These are phyloP conservation scores for Plasmopara viticola DNA, from an alignment of 352 stramenopile genomes.

Conservation along the genomic window DNA sequence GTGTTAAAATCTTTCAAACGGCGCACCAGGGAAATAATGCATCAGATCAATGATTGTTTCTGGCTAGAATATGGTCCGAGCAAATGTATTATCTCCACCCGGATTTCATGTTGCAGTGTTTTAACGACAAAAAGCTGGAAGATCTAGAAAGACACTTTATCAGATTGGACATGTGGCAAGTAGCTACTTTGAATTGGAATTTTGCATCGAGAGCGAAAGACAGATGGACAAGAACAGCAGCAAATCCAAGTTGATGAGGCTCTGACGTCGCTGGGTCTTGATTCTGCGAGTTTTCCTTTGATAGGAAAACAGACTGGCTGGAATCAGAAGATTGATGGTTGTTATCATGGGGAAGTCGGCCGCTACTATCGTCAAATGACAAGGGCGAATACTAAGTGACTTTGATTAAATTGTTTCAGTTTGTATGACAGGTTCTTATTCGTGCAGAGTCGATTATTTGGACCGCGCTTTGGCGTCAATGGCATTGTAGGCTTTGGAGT, in stretches of 20 bases:
- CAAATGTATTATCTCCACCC: slow-evolving; percentile 67
- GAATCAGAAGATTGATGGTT: slow-evolving; percentile 56
- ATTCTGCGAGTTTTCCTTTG: slow-evolving; percentile 39
- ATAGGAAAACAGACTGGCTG: slow-evolving; percentile 64
- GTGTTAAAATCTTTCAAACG: no score
- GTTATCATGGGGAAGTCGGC: slow-evolving; percentile 81
- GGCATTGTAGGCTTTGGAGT: slow-evolving; percentile 76
- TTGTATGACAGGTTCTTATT: slow-evolving; percentile 4
- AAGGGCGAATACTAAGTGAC: slow-evolving; percentile 21
- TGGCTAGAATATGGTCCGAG: slow-evolving; percentile 12
- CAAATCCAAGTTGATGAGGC: slow-evolving; percentile 14
- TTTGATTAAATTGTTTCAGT: neutral
- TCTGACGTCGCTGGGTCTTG: slow-evolving; percentile 58
- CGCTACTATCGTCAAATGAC: slow-evolving; percentile 48
- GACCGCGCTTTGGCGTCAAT: slow-evolving; percentile 45
- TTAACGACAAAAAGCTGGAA: slow-evolving; percentile 11
- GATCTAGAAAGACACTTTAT: slow-evolving; percentile 21
- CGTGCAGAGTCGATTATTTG: slow-evolving; percentile 47
- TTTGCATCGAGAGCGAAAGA: slow-evolving; percentile 11
- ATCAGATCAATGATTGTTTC: no score
- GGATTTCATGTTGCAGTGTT: slow-evolving; percentile 53
- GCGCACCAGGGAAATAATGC: no score
- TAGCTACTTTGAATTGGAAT: slow-evolving; percentile 82
- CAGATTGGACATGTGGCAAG: slow-evolving; percentile 46
- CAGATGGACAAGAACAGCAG: slow-evolving; percentile 1